Percentiles rank a stretch among this genome's conserved stretches.
These are phyloP conservation scores for Pyrus communis DNA, from an alignment of 306 rosid genomes.

Conservation along the genomic window DNA sequence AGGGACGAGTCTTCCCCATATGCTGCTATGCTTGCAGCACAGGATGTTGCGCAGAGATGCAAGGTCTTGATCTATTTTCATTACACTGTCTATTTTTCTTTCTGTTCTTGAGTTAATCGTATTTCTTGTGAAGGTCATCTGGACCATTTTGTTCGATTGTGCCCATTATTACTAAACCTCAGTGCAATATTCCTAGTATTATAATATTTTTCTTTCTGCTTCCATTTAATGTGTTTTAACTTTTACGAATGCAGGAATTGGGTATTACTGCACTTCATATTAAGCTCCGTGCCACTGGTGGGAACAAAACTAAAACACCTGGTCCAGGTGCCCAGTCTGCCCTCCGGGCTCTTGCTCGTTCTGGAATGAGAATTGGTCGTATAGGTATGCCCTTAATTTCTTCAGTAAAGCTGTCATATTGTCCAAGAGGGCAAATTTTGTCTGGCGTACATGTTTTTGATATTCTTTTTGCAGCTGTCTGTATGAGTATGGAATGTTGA, in stretches of 20 bases:
- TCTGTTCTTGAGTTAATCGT: not conserved
- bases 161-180: not conserved
- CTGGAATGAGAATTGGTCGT: constrained; percentile 94
- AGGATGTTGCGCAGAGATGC: constrained; percentile 78
- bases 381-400: constrained; percentile 38
- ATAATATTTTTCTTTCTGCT: not conserved
- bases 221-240: not conserved
- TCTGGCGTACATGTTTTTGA: not conserved
- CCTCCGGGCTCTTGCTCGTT: constrained; percentile 84
- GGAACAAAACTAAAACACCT: constrained; percentile 83
- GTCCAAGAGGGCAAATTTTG: not conserved
- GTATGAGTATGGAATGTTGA: not conserved
- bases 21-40: constrained; percentile 93
- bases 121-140: too few relatives aligned
- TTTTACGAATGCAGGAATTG: constrained; percentile 42
- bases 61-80: constrained; percentile 30
- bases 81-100: not conserved
- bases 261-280: constrained; percentile 84
- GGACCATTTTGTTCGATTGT: not conserved
- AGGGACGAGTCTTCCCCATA: constrained; percentile 82
- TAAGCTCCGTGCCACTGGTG: constrained; percentile 85
- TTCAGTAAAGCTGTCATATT: not conserved
- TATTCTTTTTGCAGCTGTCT: not conserved
- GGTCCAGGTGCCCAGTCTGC: constrained; percentile 97
- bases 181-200: not conserved